Percentiles rank a stretch among this genome's conserved stretches.
These are phyloP conservation scores for Eimeria tenella DNA, from an alignment of 169 alveolate species.

Conservation along the genomic window DNA sequence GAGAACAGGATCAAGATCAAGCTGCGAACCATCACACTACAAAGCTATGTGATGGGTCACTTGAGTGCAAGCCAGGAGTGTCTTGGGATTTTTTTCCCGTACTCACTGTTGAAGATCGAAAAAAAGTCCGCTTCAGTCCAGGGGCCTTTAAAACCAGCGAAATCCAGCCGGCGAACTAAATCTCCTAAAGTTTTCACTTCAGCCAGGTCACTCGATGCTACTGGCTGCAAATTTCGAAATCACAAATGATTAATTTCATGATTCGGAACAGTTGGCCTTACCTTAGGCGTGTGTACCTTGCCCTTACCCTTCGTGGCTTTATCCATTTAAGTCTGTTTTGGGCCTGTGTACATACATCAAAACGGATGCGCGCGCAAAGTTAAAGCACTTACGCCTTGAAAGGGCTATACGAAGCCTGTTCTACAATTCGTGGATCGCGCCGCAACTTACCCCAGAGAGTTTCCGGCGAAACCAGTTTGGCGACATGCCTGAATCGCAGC, in stretches of 20 bases:
- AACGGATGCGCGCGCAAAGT: not conserved
- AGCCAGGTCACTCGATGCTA: not conserved
- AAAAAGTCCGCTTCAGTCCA: constrained; percentile 38
- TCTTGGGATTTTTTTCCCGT: not conserved
- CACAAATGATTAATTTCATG: not conserved
- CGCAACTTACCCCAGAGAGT: not conserved
- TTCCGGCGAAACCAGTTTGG: constrained; percentile 35
- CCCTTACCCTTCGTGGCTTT: not conserved
- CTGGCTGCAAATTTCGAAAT: constrained; percentile 30
- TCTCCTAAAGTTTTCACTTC: not conserved
- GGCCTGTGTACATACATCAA: not conserved
- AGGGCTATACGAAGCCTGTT: not conserved
- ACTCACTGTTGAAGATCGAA: constrained; percentile 21
- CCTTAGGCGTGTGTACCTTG: not conserved
- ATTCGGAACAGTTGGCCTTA: no score
- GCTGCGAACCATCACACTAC: not conserved
- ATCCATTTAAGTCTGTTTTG: not conserved
- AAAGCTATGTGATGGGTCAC: not conserved
- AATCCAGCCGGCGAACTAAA: constrained; percentile 1
- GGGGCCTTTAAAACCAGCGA: constrained; percentile 60
- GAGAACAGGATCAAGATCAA: not conserved
- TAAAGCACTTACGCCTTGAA: not conserved
- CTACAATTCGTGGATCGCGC: not conserved
- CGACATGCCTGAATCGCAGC: constrained; percentile 18
- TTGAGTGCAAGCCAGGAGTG: not conserved